Evolutionary conservation across 2,329 filamentous ascomycete genomes (phyloP), one percentile per base, ranked within the genome.

Genomic region (Claviceps fusiformis): DNA sequence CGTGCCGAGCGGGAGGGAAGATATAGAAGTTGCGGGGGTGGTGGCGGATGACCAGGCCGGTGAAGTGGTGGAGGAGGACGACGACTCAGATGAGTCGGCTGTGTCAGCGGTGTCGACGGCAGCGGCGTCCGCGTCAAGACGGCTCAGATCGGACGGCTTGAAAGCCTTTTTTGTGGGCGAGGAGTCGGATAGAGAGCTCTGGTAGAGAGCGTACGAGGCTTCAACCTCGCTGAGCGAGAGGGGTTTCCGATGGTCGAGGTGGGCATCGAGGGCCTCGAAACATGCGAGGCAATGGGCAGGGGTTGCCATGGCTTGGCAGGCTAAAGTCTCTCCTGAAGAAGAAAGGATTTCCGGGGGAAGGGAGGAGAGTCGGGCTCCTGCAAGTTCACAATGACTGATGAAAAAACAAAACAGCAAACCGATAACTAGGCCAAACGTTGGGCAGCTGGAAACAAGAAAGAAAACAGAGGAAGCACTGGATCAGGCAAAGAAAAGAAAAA

Each of bases 211-310:
- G 67, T 74, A 95, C 8, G 86, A 81, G 19, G 81, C 73, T 71
- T 92, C 81, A 57, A 95, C 78, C 59, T 85, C 76, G 47, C 75
- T 68, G 29, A 97, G 81, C 51, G 75, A 77, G 62, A 90, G 75
- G 11, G 87, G 73, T 56, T 83, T 76, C 58, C 85, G 84, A 59
- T 79, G 74, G 61, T 89, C 80, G 61, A 95, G 87, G 58, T 83
- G 80, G 54, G 91, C 86, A 52, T 82, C 78, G 43, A 98, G 82
- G 45, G 78, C 78, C 72, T 98, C 93, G 76, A 98, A 97, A 75
- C 91, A 96, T 71, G 85, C 91, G 65, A 92, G 83, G 71, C 91
- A 96, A 71, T 97, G 92, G 57, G 85, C 85, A 63, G 81, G 72
- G 56, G 86, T 86, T 51, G 93, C 92, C 92, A 97, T 97, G 61